Evolutionary conservation across 257 asterid genomes (phyloP), one percentile per base, ranked within the genome.

Genomic region (Mitragyna speciosa): DNA sequence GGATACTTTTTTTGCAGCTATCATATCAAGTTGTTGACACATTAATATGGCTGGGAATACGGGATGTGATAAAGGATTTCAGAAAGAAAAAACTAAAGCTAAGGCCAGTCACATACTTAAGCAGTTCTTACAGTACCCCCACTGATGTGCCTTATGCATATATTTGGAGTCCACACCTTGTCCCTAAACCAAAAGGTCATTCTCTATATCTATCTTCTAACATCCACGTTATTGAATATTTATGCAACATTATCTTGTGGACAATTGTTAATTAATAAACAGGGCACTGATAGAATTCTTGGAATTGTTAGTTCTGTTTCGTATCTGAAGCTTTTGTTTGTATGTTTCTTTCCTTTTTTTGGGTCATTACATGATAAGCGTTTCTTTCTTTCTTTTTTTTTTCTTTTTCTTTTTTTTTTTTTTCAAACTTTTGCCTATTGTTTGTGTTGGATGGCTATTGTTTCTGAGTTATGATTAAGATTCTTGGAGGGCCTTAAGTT

Each of bases 141-240:
- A 75, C 84, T 9, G 87, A 87, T 76, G 83, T 84, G 79, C 98
- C 98, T 39, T 84, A 89, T 80, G 98, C 94, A 43, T 95, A 95
- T 84, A 91, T 95, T 61, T 95, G 98, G 98, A 95, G 98, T 82
- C 98, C 98, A 24, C 94, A 91, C 85, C 94, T 95, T 52, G 98
- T 95, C 79, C 96, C 97, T 82, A 93, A 95, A 82, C 98, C 98
- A 82, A 91, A 93, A 89, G 98, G 97, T 88, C 49, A 54, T 76
- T 77, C 76, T 77, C 59, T 68, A 22, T 26, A n/a, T 84, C 68
- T 69, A 67, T 70, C 68, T 54, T 74, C 56, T 75, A 56, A 73
- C 30, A 31, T 31, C 59, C 47, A 20, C 19, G 41, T 39, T 48
- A 0, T 24, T 56, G 36, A 58, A 22, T 59, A 59, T 59, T n/a